Base-by-base conservation (phyloP, 495 filamentous ascomycete genomes). In the Eremomyces bilateralis region DNA sequence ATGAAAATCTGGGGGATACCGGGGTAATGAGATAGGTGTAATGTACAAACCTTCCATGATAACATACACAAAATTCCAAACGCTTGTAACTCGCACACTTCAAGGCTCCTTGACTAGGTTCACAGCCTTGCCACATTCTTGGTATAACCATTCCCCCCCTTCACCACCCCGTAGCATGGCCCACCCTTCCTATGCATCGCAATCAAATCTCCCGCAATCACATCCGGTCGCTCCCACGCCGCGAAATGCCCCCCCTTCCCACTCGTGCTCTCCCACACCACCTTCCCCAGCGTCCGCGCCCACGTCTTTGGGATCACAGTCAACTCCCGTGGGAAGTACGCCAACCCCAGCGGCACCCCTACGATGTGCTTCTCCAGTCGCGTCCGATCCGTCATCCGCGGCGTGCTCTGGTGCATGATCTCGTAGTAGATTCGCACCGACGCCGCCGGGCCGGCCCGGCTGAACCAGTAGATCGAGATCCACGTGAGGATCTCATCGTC, bases 191-290 rank as follows among this genome's bases (percentile, higher is more conserved):
- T 54, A 49, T 71, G 70, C 65, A 75, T 74, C 19, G 40, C 48
- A 37, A 49, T 52, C 34, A 79, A 41, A 54, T 79, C 73, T 0
- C 38, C 48, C 0, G 58, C 63, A 20, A 76, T 47, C n/a, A 39
- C 42, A 5, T 69, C 53, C 2, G 73, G 69, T 17, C 44, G 40
- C 40, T 77, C 73, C 44, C 58, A 65, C 1, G 71, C 63, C 1
- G 67, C 64, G 48, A 77, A 77, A 48, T 79, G 73, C 0, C 73
- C 73, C 1, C 73, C 73, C 2, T 42, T 38, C 0, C 55, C 44
- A 49, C 73, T 53, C 19, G 57, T 42, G n/a, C 47, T 59, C 47
- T 71, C 64, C 28, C 54, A 62, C 1, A 73, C 66, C 0, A 77
- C 51, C 2, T 56, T 51, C 0, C 72, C 70, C 15, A 73, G 29